phyloP scores from a whole-genome alignment of 2,329 filamentous ascomycete genomes.

The Stemphylium vesicarium region DNA sequence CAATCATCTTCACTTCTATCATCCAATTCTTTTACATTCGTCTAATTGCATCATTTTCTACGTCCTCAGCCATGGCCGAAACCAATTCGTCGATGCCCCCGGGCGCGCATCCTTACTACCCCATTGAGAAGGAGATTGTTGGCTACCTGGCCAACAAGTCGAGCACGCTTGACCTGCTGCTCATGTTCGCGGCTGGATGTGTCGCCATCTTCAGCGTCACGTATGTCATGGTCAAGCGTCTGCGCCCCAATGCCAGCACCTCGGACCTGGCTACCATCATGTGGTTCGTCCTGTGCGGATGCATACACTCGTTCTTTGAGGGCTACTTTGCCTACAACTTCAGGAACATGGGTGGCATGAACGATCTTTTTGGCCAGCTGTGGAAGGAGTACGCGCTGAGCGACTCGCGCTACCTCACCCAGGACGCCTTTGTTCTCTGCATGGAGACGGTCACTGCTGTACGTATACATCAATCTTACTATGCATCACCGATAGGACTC shows the following conservation, averaged over 20 bases:
- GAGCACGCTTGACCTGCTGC: constrained; percentile 64
- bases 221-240: constrained; percentile 59
- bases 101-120: constrained; percentile 71
- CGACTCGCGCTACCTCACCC: constrained; percentile 84
- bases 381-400: constrained; percentile 94
- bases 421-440: constrained; percentile 80
- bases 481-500: neutral
- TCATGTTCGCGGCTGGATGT: constrained; percentile 64
- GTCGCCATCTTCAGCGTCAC: constrained; percentile 64
- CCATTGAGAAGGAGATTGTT: constrained; percentile 65
- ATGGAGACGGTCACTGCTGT: constrained; percentile 84
- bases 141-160: constrained; percentile 72
- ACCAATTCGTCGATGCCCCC: constrained; percentile 20
- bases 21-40: neutral
- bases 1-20: neutral
- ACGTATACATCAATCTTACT: constrained; percentile 39
- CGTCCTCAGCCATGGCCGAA: constrained; percentile 15
- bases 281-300: constrained; percentile 79
- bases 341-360: constrained; percentile 66
- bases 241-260: constrained; percentile 60
- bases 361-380: constrained; percentile 79
- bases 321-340: constrained; percentile 81
- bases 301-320: constrained; percentile 82
- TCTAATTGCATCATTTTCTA: neutral
- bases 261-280: constrained; percentile 66